These are phyloP conservation scores for Astrephomene gubernaculifera DNA, from an alignment of 139 green algal genomes.

Conservation along the genomic window DNA sequence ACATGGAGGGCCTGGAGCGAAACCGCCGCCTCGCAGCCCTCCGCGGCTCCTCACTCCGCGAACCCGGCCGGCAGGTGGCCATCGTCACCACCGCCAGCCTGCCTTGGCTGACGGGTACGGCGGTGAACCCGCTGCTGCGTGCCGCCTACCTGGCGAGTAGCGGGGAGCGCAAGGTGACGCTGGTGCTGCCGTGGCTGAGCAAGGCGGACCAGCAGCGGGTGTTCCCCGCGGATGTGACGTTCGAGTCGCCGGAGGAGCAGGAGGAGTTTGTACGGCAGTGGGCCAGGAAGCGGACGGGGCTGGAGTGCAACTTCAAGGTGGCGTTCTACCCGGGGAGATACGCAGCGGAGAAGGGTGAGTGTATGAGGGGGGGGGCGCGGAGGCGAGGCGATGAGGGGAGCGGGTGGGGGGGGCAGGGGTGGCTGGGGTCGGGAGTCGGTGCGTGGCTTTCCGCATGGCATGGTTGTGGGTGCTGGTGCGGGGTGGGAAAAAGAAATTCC, in stretches of 20 bases:
- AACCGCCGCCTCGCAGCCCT: constrained; percentile 27
- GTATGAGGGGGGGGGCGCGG: too few relatives aligned
- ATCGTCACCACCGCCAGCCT: constrained; percentile 98
- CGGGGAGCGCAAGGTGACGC: constrained; percentile 69
- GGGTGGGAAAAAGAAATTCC: too few relatives aligned
- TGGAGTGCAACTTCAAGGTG: constrained; percentile 94
- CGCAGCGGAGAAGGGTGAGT: constrained; percentile 73
- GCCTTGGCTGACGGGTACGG: constrained; percentile 99
- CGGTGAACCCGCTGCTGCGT: constrained; percentile 97
- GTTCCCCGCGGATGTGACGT: constrained; percentile 90
- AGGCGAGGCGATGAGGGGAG: too few relatives aligned
- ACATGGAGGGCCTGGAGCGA: constrained; percentile 56
- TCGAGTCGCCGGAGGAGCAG: constrained; percentile 86
- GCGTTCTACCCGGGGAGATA: constrained; percentile 95
- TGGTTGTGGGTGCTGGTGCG: too few relatives aligned
- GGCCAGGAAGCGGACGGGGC: constrained; percentile 89
- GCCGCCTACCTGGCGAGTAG: constrained; percentile 94
- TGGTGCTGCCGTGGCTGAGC: constrained; percentile 82
- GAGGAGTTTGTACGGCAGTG: constrained; percentile 92
- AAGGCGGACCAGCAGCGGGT: constrained; percentile 90
- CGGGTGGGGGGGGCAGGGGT: too few relatives aligned
- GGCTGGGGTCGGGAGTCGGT: too few relatives aligned
- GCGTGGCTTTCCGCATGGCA: too few relatives aligned
- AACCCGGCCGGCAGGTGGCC: constrained; percentile 86
- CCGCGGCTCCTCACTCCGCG: constrained; percentile 70